Base-by-base conservation (phyloP, 2,329 filamentous ascomycete species). In the Drechslera avenae region DNA sequence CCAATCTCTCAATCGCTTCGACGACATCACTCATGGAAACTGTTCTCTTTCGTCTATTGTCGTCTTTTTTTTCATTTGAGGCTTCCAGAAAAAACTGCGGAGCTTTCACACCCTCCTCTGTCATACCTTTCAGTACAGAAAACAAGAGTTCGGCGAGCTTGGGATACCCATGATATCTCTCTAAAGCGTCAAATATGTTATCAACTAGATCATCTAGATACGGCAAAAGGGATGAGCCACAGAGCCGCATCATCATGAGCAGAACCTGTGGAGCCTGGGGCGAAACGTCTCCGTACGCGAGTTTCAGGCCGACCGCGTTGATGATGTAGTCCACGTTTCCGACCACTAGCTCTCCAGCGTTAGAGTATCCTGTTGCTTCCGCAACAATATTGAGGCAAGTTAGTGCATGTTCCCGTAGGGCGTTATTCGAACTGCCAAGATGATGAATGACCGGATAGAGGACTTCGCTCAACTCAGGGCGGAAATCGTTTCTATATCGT, bases 311-410 rank as follows among this genome's bases (percentile, higher is more conserved):
- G 13, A 99, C 85, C 0, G 94, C 90, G 67, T 97, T 97, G 54
- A 97, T 87, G 75, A 99, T 89, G 71, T 99, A 99, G 73, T 99
- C 94, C 13, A 91, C 92, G 54, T 99, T 99, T 44, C 89, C 86
- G 21, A 97, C 83, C 32, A 99, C 87, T 58, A 99, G 78, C 13
- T 89, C 85, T 19, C 88, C 87, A 4, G 93, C 88, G 62, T 81
- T 86, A 0, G 68, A 55, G 64, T 97, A 99, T 2, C 83, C 85
- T 63, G 91, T 97, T 0, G 87, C 82, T 2, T 74, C 68, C 1
- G 93, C 87, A n/a, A 97, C 79, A 14, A 86, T 84, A 65, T 97
- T 94, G 12, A 99, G 79, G 30, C 89, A 89, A 3, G 86, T 84
- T 56, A 97, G 88, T 4, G 93, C 90, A 71, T 97, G 92, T 26